These are phyloP conservation scores for Corymbia maculata DNA, from an alignment of 345 rosid species.

Conservation along the genomic window DNA sequence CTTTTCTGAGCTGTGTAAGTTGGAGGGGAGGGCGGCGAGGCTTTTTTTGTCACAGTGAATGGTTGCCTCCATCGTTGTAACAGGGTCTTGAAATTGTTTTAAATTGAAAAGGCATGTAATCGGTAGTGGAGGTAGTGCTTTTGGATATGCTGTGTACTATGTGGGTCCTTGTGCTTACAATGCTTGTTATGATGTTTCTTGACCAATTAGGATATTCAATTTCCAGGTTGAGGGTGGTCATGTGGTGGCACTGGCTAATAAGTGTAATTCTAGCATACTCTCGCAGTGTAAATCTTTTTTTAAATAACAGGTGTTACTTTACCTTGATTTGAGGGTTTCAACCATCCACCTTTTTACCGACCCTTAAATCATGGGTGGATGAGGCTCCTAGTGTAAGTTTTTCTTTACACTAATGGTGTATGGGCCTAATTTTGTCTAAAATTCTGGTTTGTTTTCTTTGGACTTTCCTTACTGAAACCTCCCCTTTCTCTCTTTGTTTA, in stretches of 20 bases:
- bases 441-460: background rate
- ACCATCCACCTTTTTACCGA: background rate
- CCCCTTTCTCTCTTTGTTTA: background rate
- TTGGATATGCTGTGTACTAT: background rate
- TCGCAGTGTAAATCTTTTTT: background rate
- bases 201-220: background rate
- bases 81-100: background rate
- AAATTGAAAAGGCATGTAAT: background rate
- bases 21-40: background rate
- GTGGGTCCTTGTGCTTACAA: background rate
- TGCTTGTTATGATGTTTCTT: background rate
- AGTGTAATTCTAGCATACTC: background rate
- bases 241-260: background rate
- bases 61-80: background rate
- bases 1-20: background rate
- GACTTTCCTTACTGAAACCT: background rate
- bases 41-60: background rate
- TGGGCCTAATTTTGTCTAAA: background rate
- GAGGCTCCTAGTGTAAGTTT: background rate
- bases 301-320: background rate
- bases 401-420: background rate
- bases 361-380: background rate
- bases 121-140: background rate
- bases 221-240: background rate
- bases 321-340: background rate